Evolutionary conservation across 2,329 filamentous ascomycete species (phyloP).

Genomic region (Diplodia mutila): DNA sequence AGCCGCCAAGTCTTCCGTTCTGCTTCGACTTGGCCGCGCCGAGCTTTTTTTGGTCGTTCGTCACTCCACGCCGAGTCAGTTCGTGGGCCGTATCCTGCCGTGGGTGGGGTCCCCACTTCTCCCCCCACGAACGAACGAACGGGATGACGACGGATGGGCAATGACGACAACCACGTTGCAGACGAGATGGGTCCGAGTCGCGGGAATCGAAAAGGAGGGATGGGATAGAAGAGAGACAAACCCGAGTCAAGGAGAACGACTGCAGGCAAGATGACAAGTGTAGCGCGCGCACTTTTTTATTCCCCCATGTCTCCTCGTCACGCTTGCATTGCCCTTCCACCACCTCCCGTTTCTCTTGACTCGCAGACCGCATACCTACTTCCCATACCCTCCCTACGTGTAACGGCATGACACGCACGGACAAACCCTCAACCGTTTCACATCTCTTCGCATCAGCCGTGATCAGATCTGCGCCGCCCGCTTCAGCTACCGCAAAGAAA

Average conservation of each 20-base stretch:
- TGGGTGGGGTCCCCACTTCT: background rate
- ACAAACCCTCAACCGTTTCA: background rate
- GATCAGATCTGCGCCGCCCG: background rate
- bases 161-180: background rate
- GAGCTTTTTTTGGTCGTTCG: background rate
- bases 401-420: background rate
- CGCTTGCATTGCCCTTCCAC: background rate
- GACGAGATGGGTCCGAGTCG: background rate
- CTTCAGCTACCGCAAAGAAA: background rate
- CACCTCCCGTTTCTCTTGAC: background rate
- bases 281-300: background rate
- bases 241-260: background rate
- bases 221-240: background rate
- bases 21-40: background rate
- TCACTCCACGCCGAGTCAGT: background rate
- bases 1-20: background rate
- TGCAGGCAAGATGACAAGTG: background rate
- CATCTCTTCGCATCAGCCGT: background rate
- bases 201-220: background rate
- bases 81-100: background rate
- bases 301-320: background rate
- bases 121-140: background rate
- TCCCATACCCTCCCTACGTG: background rate
- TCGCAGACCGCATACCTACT: background rate
- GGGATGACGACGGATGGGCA: background rate